These are phyloP conservation scores for Botrytis squamosa DNA, from an alignment of 2,329 filamentous ascomycete species.

Conservation along the genomic window DNA sequence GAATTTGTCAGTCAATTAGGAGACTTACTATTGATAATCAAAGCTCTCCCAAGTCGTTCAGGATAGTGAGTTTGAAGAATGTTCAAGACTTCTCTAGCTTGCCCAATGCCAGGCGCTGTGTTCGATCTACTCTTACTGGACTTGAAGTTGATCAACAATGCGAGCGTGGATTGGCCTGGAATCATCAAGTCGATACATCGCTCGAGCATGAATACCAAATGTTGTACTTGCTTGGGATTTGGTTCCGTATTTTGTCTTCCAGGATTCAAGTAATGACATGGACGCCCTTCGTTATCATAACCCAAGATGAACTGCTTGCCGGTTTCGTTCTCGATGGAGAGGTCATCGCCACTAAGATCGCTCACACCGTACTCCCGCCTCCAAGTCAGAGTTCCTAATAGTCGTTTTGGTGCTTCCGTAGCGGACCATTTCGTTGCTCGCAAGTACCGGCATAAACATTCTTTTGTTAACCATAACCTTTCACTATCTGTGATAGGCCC, in stretches of 20 bases:
- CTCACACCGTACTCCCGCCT: constrained; percentile 84
- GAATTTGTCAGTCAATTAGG: not conserved
- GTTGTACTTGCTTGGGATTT: constrained; percentile 83
- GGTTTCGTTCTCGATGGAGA: constrained; percentile 91
- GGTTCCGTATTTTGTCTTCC: constrained; percentile 89
- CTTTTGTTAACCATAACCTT: constrained; percentile 84
- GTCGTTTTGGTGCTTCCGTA: constrained; percentile 71
- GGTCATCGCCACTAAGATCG: constrained; percentile 75
- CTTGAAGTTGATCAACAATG: constrained; percentile 90
- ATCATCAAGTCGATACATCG: constrained; percentile 84
- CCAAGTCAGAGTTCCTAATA: constrained; percentile 81
- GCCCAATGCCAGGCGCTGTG: constrained; percentile 67
- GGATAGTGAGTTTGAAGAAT: constrained; percentile 97
- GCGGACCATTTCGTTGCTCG: constrained; percentile 90
- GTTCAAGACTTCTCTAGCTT: constrained; percentile 78
- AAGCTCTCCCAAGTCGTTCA: constrained; percentile 81
- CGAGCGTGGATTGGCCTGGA: constrained; percentile 80
- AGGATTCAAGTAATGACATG: constrained; percentile 87
- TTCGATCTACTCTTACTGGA: constrained; percentile 72
- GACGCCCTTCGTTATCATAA: constrained; percentile 80
- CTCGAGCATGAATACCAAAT: constrained; percentile 95
- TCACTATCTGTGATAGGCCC: constrained; percentile 75
- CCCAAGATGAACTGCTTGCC: constrained; percentile 91
- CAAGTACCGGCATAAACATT: constrained; percentile 90
- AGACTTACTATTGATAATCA: constrained; percentile 79